phyloP scores from a whole-genome alignment of 208 protist species.

The Trypanosoma grayi region DNA sequence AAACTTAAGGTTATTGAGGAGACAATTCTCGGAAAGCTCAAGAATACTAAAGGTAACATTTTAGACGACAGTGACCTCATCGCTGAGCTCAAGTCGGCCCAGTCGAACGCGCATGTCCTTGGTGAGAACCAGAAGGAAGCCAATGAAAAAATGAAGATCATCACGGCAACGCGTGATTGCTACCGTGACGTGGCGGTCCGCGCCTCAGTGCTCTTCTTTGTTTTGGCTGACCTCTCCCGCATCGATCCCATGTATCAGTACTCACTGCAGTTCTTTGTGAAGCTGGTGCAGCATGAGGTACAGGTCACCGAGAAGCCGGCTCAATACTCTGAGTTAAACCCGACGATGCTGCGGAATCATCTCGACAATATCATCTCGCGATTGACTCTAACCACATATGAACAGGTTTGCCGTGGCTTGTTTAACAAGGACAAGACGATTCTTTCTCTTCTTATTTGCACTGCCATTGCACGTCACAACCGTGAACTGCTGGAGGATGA shows the following conservation, averaged over 20 bases:
- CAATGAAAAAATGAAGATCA: constrained; percentile 92
- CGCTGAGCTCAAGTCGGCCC: constrained; percentile 91
- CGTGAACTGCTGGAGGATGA: constrained; percentile 74
- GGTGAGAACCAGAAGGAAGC: constrained; percentile 86
- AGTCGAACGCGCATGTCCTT: constrained; percentile 90
- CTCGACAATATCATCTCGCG: constrained; percentile 77
- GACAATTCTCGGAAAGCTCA: constrained; percentile 89
- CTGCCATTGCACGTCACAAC: constrained; percentile 75
- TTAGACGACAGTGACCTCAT: constrained; percentile 96
- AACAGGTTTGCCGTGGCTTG: constrained; percentile 96
- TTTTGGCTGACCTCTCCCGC: constrained; percentile 88
- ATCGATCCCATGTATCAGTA: constrained; percentile 99
- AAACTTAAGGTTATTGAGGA: constrained; percentile 93
- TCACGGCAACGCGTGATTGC: constrained; percentile 82
- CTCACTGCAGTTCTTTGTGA: constrained; percentile 97
- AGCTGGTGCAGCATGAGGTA: constrained; percentile 91
- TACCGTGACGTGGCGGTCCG: constrained; percentile 91
- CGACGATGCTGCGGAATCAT: constrained; percentile 61
- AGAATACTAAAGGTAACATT: constrained; percentile 90
- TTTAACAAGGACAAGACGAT: constrained; percentile 98
- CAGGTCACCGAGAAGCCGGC: constrained; percentile 59
- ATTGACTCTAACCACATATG: constrained; percentile 92
- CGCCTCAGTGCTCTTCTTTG: constrained; percentile 95
- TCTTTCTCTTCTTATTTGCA: constrained; percentile 93
- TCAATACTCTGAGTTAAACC: constrained; percentile 48